These are phyloP conservation scores for Glaciozyma antarctica DNA, from an alignment of 768 basidiomycete species.

Conservation along the genomic window DNA sequence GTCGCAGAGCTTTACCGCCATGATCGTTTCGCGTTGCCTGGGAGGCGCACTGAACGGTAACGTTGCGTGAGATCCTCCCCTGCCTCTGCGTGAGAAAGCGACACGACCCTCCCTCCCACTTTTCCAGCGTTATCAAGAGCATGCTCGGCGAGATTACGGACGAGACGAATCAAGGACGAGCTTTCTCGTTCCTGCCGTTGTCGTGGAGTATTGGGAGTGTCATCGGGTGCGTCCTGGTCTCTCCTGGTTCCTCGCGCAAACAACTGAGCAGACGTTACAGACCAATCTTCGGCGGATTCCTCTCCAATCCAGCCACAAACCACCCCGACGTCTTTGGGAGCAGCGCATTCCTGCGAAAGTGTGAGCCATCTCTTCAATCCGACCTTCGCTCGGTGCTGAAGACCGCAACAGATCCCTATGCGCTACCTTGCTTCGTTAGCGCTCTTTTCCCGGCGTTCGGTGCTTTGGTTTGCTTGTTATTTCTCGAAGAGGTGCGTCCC, in stretches of 20 bases:
- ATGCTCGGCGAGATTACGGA: constrained; percentile 32
- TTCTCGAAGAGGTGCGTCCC: constrained; percentile 31
- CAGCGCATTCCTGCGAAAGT: no score
- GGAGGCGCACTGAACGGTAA: constrained; percentile 25
- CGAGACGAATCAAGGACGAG: constrained; percentile 31
- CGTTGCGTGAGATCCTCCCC: constrained; percentile 6
- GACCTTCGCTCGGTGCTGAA: no score
- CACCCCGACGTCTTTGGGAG: constrained; percentile 22
- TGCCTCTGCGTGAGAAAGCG: accelerated
- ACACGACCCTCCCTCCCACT: background rate
- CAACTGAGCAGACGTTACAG: background rate
- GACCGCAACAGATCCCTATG: constrained; percentile 22
- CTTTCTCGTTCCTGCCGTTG: constrained; percentile 32
- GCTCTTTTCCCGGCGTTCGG: constrained; percentile 29
- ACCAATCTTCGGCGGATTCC: constrained; percentile 33
- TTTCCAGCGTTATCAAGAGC: constrained; percentile 24
- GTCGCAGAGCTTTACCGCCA: constrained; percentile 6
- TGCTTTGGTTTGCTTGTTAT: constrained; percentile 26
- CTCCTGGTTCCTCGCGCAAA: no score
- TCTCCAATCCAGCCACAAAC: constrained; percentile 25
- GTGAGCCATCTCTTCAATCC: no score
- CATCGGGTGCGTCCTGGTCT: constrained; percentile 13
- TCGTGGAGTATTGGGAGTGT: constrained; percentile 27
- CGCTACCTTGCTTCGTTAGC: constrained; percentile 32
- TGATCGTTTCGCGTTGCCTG: constrained; percentile 27